Evolutionary conservation across 2,329 filamentous ascomycete genomes (phyloP), one percentile per base, ranked within the genome.

Genomic region (Cryoendolithus antarcticus): DNA sequence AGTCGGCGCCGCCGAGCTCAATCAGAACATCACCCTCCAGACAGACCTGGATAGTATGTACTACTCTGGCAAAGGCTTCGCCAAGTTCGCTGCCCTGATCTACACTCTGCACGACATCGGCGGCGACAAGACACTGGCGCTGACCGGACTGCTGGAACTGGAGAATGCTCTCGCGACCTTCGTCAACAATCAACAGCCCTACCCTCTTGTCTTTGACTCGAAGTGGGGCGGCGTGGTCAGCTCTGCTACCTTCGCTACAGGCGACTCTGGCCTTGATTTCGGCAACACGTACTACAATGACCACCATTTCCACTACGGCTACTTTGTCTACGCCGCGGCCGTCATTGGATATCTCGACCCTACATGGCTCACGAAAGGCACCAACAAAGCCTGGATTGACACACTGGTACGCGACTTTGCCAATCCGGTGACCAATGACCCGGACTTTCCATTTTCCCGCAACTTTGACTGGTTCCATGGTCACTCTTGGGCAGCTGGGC

Each of bases 401-500:
- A 76, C 74, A 47, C 69, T 98, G 34, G 79, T 91, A 35, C 80
- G 91, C 42, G 91, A 98, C 52, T 75, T 69, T 35, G 80, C 86
- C 34, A 94, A 94, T 60, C 79, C 86, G 0, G 79, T 74, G 49
- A 55, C 68, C 2, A 58, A 71, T 11, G 88, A 94, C 56, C 67
- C 70, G 21, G 76, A 76, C 50, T 96, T 93, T 60, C 88, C 89
- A 0, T 79, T 85, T 49, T 88, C 74, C 44, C 75, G 91, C 35
- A 75, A 70, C 41, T 96, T 95, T 55, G 91, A 96, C 62, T 95
- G 86, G 85, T 96, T 80, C 59, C 78, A 93, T 54, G 91, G 89
- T 2, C 91, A 96, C 67, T 86, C 81, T 42, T 95, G 89, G 86
- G 89, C 89, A 2, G 86, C 85, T 40, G 83, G 83, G 1, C 62